Evolutionary conservation across 371 early-diverging fungal genomes (phyloP), one percentile per base, ranked within the genome.

Genomic region (Funneliformis caledonium): DNA sequence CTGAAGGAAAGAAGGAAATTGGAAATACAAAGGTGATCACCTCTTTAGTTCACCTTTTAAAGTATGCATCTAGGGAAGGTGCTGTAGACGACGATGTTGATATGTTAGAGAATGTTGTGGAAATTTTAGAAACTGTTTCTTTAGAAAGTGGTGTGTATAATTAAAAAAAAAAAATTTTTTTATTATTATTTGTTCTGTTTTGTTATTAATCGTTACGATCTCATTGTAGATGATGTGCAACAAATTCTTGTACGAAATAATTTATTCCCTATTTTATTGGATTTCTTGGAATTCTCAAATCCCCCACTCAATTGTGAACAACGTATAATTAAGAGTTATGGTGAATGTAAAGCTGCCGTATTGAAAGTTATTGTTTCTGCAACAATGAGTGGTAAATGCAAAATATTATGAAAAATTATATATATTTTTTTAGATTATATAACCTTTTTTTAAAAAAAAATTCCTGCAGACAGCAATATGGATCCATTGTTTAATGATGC

Each of bases 401-500:
- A 37, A 42, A 48, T n/a, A n/a, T 6, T 11, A 50, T 50, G 47
- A 50, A 14, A 31, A 26, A 31, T 26, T 8, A 16, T 64, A 16
- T 11, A 8, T 9, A 31, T 2, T 31, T 64, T 64, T 37, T 45
- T 47, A 64, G 26, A 45, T 78, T 19, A 64, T 65, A 48, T 67
- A 19, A 31, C n/a, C 16, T 11, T 33, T 19, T 50, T 48, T 7
- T 64, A 48, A n/a, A n/a, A n/a, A n/a, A n/a, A n/a, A n/a, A n/a
- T 77, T 61, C 14, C 59, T 11, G 16, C 45, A 79, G 80, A 79
- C 60, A 22, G 31, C 11, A 79, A 79, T 42, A 79, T 79, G 80
- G 52, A 52, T 37, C 42, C 50, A 50, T 74, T 82, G 37, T 82
- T 82, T 74, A 43, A 78, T 56, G 72, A 82, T 67, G 42, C n/a